These are phyloP conservation scores for Trichoderma cornu-damae DNA, from an alignment of 2,329 filamentous ascomycete genomes.

Conservation along the genomic window DNA sequence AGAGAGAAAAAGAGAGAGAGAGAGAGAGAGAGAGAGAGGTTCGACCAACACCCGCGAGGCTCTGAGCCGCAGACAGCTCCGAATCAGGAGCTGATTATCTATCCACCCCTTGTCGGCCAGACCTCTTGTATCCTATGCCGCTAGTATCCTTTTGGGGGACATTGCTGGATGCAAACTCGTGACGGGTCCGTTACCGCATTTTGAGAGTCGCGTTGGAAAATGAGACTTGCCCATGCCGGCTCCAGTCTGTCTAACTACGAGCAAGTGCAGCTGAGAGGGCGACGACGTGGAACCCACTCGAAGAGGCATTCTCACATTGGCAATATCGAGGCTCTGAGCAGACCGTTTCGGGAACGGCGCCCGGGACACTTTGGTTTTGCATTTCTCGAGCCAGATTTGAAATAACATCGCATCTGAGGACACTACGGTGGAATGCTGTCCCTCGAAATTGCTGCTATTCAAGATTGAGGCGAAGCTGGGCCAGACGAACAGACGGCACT, in stretches of 20 bases:
- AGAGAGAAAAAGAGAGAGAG: too few species aligned
- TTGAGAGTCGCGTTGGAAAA: neutral
- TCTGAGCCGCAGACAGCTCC: constrained; percentile 3
- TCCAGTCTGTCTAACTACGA: neutral
- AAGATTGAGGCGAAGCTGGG: neutral
- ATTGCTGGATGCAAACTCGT: neutral
- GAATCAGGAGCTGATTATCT: neutral
- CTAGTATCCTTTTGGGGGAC: neutral
- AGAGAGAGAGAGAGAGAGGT: neutral
- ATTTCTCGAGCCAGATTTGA: neutral
- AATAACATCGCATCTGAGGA: neutral
- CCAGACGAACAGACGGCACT: too few species aligned
- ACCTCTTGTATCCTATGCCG: neutral
- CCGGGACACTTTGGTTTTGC: neutral
- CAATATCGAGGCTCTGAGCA: neutral
- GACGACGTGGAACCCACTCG: too few species aligned
- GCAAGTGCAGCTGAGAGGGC: too few species aligned
- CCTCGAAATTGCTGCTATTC: neutral
- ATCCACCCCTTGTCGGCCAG: neutral
- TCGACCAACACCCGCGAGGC: neutral
- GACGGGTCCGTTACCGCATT: neutral
- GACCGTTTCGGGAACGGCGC: neutral
- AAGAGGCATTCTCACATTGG: too few species aligned
- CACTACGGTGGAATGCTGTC: neutral
- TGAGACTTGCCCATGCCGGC: neutral